Conservation (phyloP, 495 filamentous ascomycete genomes). For the Xylaria scruposa region DNA sequence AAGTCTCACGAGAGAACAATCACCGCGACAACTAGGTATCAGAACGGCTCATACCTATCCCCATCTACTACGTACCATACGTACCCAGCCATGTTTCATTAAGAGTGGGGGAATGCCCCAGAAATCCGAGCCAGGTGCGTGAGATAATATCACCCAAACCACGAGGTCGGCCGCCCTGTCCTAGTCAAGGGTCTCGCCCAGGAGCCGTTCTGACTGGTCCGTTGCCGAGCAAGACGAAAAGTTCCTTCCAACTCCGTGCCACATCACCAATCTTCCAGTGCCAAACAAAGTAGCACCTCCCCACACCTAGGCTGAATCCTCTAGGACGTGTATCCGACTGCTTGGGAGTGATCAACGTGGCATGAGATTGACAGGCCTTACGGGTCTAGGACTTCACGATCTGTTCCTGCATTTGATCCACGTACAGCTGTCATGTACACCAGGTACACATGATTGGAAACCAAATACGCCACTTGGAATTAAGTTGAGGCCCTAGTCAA, state of each 20-base stretch:
- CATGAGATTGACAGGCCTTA: conserved; percentile 3
- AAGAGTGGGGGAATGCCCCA: conserved; percentile 18
- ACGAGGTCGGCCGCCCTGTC: background rate
- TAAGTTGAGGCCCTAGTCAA: background rate
- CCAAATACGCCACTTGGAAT: background rate
- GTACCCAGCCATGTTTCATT: conserved; percentile 15
- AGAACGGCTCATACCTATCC: background rate
- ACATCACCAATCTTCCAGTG: conserved; percentile 5
- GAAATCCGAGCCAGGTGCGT: conserved; percentile 9
- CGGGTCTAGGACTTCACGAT: conserved; percentile 6
- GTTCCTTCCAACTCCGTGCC: background rate
- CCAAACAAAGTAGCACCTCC: background rate
- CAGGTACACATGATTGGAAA: background rate
- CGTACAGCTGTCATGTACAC: background rate
- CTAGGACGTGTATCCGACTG: conserved; percentile 20
- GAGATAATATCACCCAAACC: conserved; percentile 26
- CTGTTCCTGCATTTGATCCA: conserved; percentile 8
- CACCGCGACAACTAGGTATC: conserved; percentile 15
- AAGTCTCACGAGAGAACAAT: background rate
- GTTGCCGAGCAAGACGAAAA: conserved; percentile 22
- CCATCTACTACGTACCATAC: background rate
- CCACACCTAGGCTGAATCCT: conserved; percentile 16
- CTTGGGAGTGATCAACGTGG: conserved; percentile 28
- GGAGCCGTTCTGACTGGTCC: conserved; percentile 21
- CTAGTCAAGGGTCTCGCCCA: background rate